A percentile compares a stretch with the other conserved stretches of the same genome.
Conservation (phyloP, 176 grass and related monocot genomes). For the Elaeis guineensis region DNA sequence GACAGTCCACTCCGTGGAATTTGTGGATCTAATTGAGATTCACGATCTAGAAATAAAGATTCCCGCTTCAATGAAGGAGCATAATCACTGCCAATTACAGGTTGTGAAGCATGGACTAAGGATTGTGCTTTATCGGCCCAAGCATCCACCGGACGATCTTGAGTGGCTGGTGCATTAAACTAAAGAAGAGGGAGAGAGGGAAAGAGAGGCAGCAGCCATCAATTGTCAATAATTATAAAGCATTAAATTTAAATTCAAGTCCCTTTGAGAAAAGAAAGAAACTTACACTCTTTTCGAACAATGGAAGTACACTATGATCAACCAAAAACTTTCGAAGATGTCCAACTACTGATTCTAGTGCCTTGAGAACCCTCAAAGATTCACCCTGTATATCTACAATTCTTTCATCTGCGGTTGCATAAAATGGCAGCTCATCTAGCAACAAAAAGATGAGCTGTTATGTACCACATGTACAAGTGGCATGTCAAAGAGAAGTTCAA, state of each 20-base stretch:
- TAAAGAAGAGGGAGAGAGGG: constrained; percentile 10
- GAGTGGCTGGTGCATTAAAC: constrained; percentile 37
- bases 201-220: not conserved
- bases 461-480: not conserved
- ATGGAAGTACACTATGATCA: constrained; percentile 88
- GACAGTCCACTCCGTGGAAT: constrained; percentile 57
- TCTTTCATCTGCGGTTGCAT: constrained; percentile 76
- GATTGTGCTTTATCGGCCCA: constrained; percentile 51
- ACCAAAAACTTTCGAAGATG: constrained; percentile 98
- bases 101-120: constrained; percentile 30
- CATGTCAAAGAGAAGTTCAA: no score
- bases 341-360: constrained; percentile 64
- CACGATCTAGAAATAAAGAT: constrained; percentile 50
- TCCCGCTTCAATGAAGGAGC: constrained; percentile 56
- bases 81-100: constrained; percentile 50
- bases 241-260: no score
- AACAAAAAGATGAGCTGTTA: not conserved
- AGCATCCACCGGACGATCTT: constrained; percentile 33
- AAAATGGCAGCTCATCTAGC: constrained; percentile 59
- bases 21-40: constrained; percentile 47
- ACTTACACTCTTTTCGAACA: constrained; percentile 94
- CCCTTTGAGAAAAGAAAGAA: not conserved
- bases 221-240: no score
- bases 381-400: constrained; percentile 97
- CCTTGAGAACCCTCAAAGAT: constrained; percentile 77